A percentile compares a stretch with the other conserved stretches of the same genome.
phyloP scores from a whole-genome alignment of 2,329 filamentous ascomycete species.

The Xylariaceae sp. region DNA sequence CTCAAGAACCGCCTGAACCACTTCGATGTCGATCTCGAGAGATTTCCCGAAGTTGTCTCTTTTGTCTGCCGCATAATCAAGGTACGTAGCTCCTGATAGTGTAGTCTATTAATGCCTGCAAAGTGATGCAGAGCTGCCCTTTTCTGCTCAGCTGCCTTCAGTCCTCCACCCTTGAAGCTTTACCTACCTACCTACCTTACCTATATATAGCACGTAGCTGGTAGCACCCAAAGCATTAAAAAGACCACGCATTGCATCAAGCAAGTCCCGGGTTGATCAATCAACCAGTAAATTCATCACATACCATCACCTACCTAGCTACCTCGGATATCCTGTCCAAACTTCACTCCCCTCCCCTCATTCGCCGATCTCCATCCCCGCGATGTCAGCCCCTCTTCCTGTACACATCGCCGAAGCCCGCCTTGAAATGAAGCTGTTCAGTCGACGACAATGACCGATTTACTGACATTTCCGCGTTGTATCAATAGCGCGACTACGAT shows the following conservation, averaged over 20 bases:
- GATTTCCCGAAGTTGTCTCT: slow-evolving; percentile 76
- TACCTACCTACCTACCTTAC: neutral
- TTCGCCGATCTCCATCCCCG: slow-evolving; percentile 2
- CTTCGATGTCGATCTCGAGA: slow-evolving; percentile 83
- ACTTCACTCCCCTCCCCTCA: slow-evolving; percentile 5
- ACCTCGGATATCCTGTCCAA: neutral
- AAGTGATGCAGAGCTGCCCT: too few species aligned
- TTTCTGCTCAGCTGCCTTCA: too few species aligned
- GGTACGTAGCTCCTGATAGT: slow-evolving; percentile 46
- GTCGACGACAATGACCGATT: neutral
- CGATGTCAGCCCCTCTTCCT: neutral
- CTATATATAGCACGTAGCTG: slow-evolving; percentile 1
- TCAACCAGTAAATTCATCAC: slow-evolving; percentile 2
- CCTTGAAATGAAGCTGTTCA: too few species aligned
- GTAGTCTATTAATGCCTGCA: neutral
- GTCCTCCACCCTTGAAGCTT: neutral
- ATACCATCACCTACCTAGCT: neutral
- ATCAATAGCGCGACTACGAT: slow-evolving; percentile 31
- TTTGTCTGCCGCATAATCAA: slow-evolving; percentile 95
- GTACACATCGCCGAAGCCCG: neutral
- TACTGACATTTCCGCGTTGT: slow-evolving; percentile 19
- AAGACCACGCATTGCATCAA: slow-evolving; percentile 13
- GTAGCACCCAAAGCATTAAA: slow-evolving; percentile 11
- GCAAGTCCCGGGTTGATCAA: too few species aligned
- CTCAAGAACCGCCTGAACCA: slow-evolving; percentile 73